These are phyloP conservation scores for Galeopsis tetrahit DNA, from an alignment of 257 asterid genomes.

Conservation along the genomic window DNA sequence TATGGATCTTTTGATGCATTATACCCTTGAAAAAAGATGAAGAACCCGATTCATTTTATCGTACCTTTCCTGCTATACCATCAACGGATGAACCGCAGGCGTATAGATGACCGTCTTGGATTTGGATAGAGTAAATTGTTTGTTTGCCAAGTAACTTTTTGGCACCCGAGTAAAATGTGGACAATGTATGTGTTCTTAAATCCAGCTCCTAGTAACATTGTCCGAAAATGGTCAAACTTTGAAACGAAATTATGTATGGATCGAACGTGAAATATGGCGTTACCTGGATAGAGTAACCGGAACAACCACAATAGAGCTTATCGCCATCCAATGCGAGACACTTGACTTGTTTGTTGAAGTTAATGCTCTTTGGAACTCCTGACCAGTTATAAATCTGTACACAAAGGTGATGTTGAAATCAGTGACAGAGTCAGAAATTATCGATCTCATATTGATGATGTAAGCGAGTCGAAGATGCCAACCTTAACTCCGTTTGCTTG, in stretches of 20 bases:
- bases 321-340: constrained; percentile 58
- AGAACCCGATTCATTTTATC: too few relatives aligned
- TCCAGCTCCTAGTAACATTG: constrained; percentile 69
- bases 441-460: too few relatives aligned
- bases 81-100: constrained; percentile 73
- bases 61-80: constrained; percentile 81
- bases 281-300: constrained; percentile 75
- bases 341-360: constrained; percentile 71
- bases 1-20: too few relatives aligned
- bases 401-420: constrained; percentile 12
- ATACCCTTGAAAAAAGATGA: too few relatives aligned
- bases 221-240: not conserved
- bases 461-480: constrained; percentile 6
- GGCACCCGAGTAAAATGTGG: constrained; percentile 68
- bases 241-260: not conserved
- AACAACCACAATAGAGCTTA: constrained; percentile 77
- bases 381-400: constrained; percentile 78
- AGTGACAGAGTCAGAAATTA: too few relatives aligned
- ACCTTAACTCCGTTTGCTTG: constrained; percentile 84
- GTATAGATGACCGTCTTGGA: constrained; percentile 49
- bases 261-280: not conserved
- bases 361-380: constrained; percentile 60
- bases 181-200: constrained; percentile 51
- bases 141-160: constrained; percentile 75
- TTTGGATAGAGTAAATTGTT: constrained; percentile 56